Base-by-base conservation (phyloP, 768 basidiomycete genomes). In the Pleurotus djamor region DNA sequence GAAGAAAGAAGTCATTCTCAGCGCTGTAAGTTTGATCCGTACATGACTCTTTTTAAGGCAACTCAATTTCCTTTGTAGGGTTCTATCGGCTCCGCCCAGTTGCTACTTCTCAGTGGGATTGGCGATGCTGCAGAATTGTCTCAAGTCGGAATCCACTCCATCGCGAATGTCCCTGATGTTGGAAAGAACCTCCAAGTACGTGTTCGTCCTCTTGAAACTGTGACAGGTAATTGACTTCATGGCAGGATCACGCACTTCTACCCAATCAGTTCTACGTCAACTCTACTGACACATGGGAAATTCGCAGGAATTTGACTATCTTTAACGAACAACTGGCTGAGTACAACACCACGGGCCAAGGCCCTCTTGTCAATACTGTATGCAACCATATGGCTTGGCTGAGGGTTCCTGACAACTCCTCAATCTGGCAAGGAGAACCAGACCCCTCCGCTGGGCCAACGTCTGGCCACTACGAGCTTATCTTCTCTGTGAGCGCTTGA, bases 401-500 rank as follows among this genome's bases (percentile, higher is more conserved):
- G 13, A 66, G 75, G 16, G 59, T 75, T 28, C 67, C 65, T 14
- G 62, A 62, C 4, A 62, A 68, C 36, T 59, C 62, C 2, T 54
- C 56, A 9, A 38, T 64, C 10, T 62, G 63, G n/a, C 33, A 62
- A 32, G 9, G 59, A 17, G 64, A 68, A 41, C 14, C 58, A 3
- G 74, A 76, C 59, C 70, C 72, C 2, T 56, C 73, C 1, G 63
- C 74, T 3, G 73, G 75, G 1, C 63, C 63, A 0, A 61, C 66
- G 35, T 65, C 67, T 0, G 63, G 71, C 1, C 74, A 76, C 61
- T 68, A 64, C 35, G 74, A 76, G 55, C 56, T 72, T 2, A 34
- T 68, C 4, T 65, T 70, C 58, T 59, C 61, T 10, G 72, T 73
- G 54, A 32, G 68, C 62, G 35, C 2, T 28, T 16, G 32, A 16